Base-by-base conservation (phyloP, 2,329 filamentous ascomycete species). In the Penicillium frequentans region DNA sequence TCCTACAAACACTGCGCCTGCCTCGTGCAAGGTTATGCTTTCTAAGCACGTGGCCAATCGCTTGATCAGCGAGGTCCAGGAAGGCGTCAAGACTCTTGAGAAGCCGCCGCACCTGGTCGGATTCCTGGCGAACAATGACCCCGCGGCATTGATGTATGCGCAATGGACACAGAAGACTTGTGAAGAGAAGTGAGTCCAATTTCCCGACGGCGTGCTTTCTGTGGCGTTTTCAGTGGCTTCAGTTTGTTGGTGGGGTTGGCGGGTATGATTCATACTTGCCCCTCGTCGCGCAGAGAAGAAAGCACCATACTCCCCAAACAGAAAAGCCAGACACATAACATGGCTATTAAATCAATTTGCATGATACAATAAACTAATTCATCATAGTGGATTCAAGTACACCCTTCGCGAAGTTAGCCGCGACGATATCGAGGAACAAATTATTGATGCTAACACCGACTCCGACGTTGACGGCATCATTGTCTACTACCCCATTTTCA, bases 401-500 rank as follows among this genome's bases (percentile, higher is more conserved):
- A 87, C 92, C 65, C 85, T 98, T 58, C 90, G 90, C 66, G 85
- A 87, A 70, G 87, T 96, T 52, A 85, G 90, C 68, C 93, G 93
- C 73, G 93, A 98, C 71, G 83, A 87, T 47, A 89, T 98, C 61
- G 95, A 99, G 81, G 91, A 96, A 67, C 87, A 88, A 64, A 89
- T 99, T 70, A 84, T 93, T 65, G 83, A 84, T 64, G 93, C 93
- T 71, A 99, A 99, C 76, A 79, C 84, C 31, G 91, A 98, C 75
- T 73, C 83, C 55, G 71, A 77, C 16, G 86, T 97, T 61, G 90
- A 96, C 76, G 93, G 85, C 59, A 96, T 97, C 71, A 96, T 99
- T 64, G 90, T 99, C 72, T 99, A 99, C 83, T 99, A 98, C 76
- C 95, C 95, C 55, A 96, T 99, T 77, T 98, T 97, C 76, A 90